A percentile compares a stretch with the other conserved stretches of the same genome.
Evolutionary conservation across 2,329 filamentous ascomycete genomes (phyloP).

Genomic region (Fusarium penzigii): DNA sequence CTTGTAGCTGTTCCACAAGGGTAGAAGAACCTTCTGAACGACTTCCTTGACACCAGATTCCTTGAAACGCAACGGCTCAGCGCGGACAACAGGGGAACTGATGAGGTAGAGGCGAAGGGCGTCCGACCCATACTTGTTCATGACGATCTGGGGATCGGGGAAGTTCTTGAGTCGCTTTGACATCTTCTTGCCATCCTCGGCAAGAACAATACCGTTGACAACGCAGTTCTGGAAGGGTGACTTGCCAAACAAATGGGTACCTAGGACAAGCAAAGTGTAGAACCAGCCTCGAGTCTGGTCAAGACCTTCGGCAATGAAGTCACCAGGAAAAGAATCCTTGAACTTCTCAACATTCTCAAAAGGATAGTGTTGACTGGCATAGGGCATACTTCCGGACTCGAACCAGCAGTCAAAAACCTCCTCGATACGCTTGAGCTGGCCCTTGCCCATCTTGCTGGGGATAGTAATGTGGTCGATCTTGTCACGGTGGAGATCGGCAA

Average conservation of each 20-base stretch:
- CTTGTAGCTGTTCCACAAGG: constrained; percentile 95
- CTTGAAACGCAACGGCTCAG: constrained; percentile 88
- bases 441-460: constrained; percentile 84
- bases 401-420: constrained; percentile 98
- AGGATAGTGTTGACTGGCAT: constrained; percentile 86
- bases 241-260: constrained; percentile 81
- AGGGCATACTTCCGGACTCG: constrained; percentile 94
- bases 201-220: constrained; percentile 93
- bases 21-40: constrained; percentile 85
- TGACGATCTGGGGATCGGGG: constrained; percentile 80
- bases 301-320: constrained; percentile 91
- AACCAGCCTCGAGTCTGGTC: constrained; percentile 98
- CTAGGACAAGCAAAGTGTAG: constrained; percentile 86
- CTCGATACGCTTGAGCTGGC: constrained; percentile 74
- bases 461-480: constrained; percentile 95
- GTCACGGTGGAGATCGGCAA: constrained; percentile 87
- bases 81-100: constrained; percentile 92
- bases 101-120: constrained; percentile 93
- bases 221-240: constrained; percentile 94
- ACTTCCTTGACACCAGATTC: constrained; percentile 93
- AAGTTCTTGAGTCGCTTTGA: constrained; percentile 97
- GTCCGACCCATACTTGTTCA: constrained; percentile 87
- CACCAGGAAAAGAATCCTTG: constrained; percentile 79
- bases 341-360: constrained; percentile 87
- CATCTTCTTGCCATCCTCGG: constrained; percentile 98